Evolutionary conservation across 179 eudicot species (phyloP).

Genomic region (Pouteria campechiana): DNA sequence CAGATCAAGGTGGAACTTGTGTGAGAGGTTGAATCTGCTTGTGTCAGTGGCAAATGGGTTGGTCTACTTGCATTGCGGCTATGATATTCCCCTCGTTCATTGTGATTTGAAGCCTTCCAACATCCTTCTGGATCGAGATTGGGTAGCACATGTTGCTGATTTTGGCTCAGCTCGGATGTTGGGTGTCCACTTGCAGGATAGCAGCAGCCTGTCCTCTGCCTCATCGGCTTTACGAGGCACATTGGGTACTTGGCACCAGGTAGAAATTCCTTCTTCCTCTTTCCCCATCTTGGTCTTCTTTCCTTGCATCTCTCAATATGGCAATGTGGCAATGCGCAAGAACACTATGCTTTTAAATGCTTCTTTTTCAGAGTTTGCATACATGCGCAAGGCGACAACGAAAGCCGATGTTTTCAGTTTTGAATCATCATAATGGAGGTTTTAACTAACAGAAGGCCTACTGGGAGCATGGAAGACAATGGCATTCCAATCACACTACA

Average conservation of each 20-base stretch:
- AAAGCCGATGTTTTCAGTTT: conserved; percentile 90
- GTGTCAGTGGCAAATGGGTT: conserved; percentile 54
- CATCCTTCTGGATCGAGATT: conserved; percentile 58
- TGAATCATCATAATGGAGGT: conserved; percentile 61
- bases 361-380: conserved; percentile 57
- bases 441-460: conserved; percentile 60
- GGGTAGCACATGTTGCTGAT: conserved; percentile 81
- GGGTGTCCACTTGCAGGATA: conserved; percentile 45
- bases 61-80: conserved; percentile 80
- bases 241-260: conserved; percentile 99
- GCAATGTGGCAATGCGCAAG: neutral
- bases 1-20: conserved; percentile 32
- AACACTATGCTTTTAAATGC: neutral
- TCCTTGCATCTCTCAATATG: neutral
- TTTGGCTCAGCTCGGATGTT: conserved; percentile 87
- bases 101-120: conserved; percentile 93
- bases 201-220: conserved; percentile 27
- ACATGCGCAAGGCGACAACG: conserved; percentile 69
- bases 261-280: conserved; percentile 7
- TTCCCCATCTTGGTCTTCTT: neutral
- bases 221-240: conserved; percentile 75
- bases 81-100: conserved; percentile 71
- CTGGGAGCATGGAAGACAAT: conserved; percentile 38
- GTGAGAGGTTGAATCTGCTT: conserved; percentile 37
- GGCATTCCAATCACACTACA: conserved; percentile 49